A percentile compares a stretch with the other conserved stretches of the same genome.
Conservation (phyloP, 352 stramenopile genomes). For the Halophytophthora batemanensis region DNA sequence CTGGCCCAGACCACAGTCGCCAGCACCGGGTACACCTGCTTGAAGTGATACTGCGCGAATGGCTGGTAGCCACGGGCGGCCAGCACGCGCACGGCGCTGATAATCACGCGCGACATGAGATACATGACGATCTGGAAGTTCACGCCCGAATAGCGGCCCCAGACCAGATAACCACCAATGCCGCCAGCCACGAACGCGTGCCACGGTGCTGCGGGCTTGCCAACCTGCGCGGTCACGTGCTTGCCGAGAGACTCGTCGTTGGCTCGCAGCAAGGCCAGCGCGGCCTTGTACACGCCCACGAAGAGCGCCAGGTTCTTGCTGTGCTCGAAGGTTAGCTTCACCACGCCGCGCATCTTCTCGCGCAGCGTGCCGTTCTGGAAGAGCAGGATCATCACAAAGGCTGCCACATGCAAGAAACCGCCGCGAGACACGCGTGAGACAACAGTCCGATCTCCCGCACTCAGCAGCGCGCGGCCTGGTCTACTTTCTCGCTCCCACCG, state of each 20-base stretch:
- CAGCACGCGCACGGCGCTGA: conserved; percentile 62
- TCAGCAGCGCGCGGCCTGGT: background rate
- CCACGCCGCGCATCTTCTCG: conserved; percentile 67
- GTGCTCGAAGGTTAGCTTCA: conserved; percentile 84
- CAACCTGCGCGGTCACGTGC: conserved; percentile 30
- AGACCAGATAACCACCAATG: conserved; percentile 79
- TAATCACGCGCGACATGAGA: conserved; percentile 72
- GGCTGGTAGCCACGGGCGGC: conserved; percentile 60
- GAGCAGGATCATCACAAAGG: conserved; percentile 89
- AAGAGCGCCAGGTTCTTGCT: conserved; percentile 86
- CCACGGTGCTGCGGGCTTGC: conserved; percentile 72
- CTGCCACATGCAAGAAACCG: conserved; percentile 24
- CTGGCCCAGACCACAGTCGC: conserved; percentile 72
- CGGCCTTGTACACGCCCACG: conserved; percentile 84
- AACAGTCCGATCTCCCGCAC: background rate
- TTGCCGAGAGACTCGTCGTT: conserved; percentile 42
- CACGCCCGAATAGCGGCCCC: conserved; percentile 81
- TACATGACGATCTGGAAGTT: conserved; percentile 93
- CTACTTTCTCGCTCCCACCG: no score
- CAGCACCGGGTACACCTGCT: conserved; percentile 73
- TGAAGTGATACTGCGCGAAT: conserved; percentile 65
- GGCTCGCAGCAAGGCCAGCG: conserved; percentile 61
- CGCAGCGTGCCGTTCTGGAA: conserved; percentile 81
- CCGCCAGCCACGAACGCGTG: conserved; percentile 75
- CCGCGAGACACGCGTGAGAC: conserved; percentile 1